phyloP scores from a whole-genome alignment of 192 early-diverging fungal genomes.

The Rhizoclosmatium globosum region DNA sequence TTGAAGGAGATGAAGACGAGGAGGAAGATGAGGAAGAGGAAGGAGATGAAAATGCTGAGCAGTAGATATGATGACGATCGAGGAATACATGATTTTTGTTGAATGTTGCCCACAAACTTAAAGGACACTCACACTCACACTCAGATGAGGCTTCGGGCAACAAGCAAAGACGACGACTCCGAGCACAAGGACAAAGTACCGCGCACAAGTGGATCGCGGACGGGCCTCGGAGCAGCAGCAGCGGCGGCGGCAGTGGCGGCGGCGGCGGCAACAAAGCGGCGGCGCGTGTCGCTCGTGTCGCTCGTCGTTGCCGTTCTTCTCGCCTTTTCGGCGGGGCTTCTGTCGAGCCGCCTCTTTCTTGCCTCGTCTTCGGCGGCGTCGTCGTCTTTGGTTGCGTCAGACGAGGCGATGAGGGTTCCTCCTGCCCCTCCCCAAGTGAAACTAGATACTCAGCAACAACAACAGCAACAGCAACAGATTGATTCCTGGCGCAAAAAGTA shows the following conservation, averaged over 20 bases:
- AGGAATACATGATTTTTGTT: no score
- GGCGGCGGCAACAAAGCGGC: neutral
- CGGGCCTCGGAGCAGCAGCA: no score
- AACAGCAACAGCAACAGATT: neutral
- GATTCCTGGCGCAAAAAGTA: constrained; percentile 24
- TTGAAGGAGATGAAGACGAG: constrained; percentile 74
- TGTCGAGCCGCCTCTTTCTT: neutral
- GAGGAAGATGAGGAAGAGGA: constrained; percentile 16
- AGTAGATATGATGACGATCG: no score
- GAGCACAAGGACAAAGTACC: neutral
- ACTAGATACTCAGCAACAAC: neutral
- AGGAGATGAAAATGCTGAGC: neutral
- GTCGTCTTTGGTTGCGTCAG: no score
- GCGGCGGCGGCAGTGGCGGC: neutral
- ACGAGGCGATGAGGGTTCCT: neutral
- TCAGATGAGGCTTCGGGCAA: neutral
- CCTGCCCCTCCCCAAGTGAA: neutral
- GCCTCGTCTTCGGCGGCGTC: neutral
- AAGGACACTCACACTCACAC: neutral
- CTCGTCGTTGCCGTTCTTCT: neutral
- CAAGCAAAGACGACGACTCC: neutral
- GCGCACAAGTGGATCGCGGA: neutral
- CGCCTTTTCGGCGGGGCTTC: neutral
- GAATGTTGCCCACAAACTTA: no score
- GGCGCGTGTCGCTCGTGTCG: neutral